Evolutionary conservation across 1,139 yeast genomes (phyloP).

Genomic region (Pichia sp.): DNA sequence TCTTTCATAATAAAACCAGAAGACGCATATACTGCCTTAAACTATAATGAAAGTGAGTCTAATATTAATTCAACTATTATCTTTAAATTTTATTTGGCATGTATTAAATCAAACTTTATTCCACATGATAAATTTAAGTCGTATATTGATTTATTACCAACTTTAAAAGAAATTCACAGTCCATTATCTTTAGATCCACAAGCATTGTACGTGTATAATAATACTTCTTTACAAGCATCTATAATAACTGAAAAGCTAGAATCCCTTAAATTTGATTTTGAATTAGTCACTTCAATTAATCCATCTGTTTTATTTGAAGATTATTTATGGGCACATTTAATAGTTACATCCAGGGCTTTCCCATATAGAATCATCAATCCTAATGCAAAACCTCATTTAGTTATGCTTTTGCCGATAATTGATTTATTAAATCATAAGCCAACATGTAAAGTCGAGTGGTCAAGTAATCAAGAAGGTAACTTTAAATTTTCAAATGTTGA

Average conservation of each 20-base stretch:
- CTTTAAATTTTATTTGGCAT: constrained; percentile 21
- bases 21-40: constrained; percentile 18
- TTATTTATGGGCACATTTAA: constrained; percentile 70
- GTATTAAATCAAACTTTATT: constrained; percentile 2
- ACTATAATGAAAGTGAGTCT: background rate
- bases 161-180: constrained; percentile 41
- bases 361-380: constrained; percentile 51
- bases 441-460: constrained; percentile 60
- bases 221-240: constrained; percentile 42
- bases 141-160: constrained; percentile 57
- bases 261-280: constrained; percentile 16
- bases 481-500: constrained; percentile 24
- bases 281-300: background rate
- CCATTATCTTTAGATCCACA: constrained; percentile 58
- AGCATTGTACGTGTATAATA: constrained; percentile 46
- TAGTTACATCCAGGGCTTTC: constrained; percentile 76
- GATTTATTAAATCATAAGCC: constrained; percentile 74
- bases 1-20: constrained; percentile 21
- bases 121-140: constrained; percentile 31
- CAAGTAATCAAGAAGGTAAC: constrained; percentile 13
- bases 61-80: constrained; percentile 11
- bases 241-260: constrained; percentile 15
- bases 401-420: constrained; percentile 69
- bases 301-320: constrained; percentile 43
- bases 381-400: constrained; percentile 37